phyloP scores from a whole-genome alignment of 345 rosid genomes.

The Geranium brycei region DNA sequence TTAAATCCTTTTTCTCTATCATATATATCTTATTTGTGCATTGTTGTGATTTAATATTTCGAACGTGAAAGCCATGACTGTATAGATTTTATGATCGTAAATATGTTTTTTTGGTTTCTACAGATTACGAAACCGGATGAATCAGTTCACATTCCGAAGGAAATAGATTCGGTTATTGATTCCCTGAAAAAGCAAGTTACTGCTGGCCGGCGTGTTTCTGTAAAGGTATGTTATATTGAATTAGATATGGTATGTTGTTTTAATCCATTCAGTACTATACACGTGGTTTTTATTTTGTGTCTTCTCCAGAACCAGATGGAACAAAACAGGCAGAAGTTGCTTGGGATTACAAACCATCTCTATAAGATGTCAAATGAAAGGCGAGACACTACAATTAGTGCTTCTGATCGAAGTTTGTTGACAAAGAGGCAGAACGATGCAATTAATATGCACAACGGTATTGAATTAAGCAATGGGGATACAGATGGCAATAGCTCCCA shows the following conservation, averaged over 20 bases:
- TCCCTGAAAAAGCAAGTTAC: slow-evolving; percentile 51
- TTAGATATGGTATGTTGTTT: slow-evolving; percentile 9
- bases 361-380: slow-evolving; percentile 43
- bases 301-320: slow-evolving; percentile 59
- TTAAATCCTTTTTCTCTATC: not conserved
- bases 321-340: slow-evolving; percentile 54
- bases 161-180: slow-evolving; percentile 46
- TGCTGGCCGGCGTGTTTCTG: slow-evolving; percentile 41
- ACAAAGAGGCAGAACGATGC: slow-evolving; percentile 72
- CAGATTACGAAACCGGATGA: slow-evolving; percentile 23
- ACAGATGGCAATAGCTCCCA: slow-evolving; percentile 33
- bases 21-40: not conserved
- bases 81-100: not conserved
- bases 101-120: slow-evolving; percentile 3
- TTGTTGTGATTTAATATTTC: not conserved
- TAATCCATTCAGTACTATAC: not conserved
- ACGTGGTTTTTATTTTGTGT: not conserved
- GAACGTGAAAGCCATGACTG: not conserved
- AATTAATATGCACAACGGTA: slow-evolving; percentile 45
- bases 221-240: slow-evolving; percentile 36
- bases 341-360: slow-evolving; percentile 39
- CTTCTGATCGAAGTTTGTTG: slow-evolving; percentile 31
- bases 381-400: slow-evolving; percentile 25
- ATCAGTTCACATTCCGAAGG: slow-evolving; percentile 22
- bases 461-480: slow-evolving; percentile 39